phyloP scores from a whole-genome alignment of 139 green algal species.

The Chlorella ohadii region DNA sequence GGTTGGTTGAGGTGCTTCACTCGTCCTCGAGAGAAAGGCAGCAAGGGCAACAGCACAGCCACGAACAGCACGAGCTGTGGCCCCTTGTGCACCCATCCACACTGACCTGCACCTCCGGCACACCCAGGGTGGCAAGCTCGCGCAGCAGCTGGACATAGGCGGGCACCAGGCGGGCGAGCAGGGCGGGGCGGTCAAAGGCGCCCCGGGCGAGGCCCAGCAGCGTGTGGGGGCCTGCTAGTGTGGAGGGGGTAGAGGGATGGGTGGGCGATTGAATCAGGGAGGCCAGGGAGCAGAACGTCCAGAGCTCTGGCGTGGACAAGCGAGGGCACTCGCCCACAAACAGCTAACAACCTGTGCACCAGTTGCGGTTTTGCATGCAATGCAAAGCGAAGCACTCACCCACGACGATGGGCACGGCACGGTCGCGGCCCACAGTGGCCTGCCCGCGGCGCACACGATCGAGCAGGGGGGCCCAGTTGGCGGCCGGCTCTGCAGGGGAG shows the following conservation, averaged over 20 bases:
- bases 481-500: conserved; percentile 26
- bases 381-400: conserved; percentile 44
- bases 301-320: too few relatives aligned
- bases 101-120: conserved; percentile 56
- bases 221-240: conserved; percentile 73
- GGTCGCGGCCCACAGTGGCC: conserved; percentile 61
- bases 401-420: conserved; percentile 85
- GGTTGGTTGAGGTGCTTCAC: too few relatives aligned
- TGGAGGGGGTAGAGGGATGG: background rate
- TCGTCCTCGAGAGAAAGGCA: too few relatives aligned
- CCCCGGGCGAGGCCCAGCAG: conserved; percentile 71
- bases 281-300: too few relatives aligned
- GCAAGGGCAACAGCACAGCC: too few relatives aligned
- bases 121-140: conserved; percentile 62
- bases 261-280: background rate
- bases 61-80: too few relatives aligned
- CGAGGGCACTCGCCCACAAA: too few relatives aligned
- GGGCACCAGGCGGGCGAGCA: conserved; percentile 69
- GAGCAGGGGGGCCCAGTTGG: conserved; percentile 67
- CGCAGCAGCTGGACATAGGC: conserved; percentile 74
- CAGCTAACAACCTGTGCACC: too few relatives aligned
- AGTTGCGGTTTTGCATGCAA: too few relatives aligned
- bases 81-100: background rate
- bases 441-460: conserved; percentile 75
- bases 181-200: conserved; percentile 21